These are phyloP conservation scores for Radiomyces spectabilis DNA, from an alignment of 192 early-diverging fungal species.

Conservation along the genomic window DNA sequence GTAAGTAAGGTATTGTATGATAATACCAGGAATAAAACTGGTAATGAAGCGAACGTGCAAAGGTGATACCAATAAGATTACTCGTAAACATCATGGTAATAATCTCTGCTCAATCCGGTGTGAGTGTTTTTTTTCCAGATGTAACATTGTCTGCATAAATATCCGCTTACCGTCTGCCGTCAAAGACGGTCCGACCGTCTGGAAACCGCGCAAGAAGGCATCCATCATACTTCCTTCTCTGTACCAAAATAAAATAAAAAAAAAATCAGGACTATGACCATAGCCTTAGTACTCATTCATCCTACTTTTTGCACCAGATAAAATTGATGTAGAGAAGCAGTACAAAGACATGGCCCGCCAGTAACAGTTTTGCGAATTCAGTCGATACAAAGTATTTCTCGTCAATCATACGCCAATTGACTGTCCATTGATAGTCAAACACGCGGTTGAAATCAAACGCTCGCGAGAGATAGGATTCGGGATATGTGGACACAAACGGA, in stretches of 20 bases:
- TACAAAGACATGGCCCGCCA: slow-evolving; percentile 52
- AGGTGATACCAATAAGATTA: slow-evolving; percentile 87
- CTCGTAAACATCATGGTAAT: slow-evolving; percentile 66
- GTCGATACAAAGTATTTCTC: slow-evolving; percentile 58
- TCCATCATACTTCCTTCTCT: slow-evolving; percentile 21
- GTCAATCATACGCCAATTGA: slow-evolving; percentile 88
- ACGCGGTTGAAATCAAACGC: slow-evolving; percentile 86
- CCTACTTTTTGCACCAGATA: slow-evolving; percentile 46
- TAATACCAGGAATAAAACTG: slow-evolving; percentile 98
- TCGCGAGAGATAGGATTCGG: slow-evolving; percentile 57
- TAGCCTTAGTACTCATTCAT: not conserved
- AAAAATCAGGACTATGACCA: not conserved
- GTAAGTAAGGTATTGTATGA: slow-evolving; percentile 74
- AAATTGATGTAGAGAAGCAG: slow-evolving; percentile 50
- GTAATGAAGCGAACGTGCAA: slow-evolving; percentile 87
- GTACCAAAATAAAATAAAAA: not conserved
- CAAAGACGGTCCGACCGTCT: too few species aligned
- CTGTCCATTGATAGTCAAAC: slow-evolving; percentile 91
- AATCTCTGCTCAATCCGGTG: too few species aligned
- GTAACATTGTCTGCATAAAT: too few species aligned
- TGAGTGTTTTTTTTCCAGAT: not conserved
- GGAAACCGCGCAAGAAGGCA: slow-evolving; percentile 23
- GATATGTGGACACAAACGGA: slow-evolving; percentile 33
- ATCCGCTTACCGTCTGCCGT: slow-evolving; percentile 31
- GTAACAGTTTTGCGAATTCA: slow-evolving; percentile 48